Percentiles rank a stretch among this genome's conserved stretches.
phyloP scores from a whole-genome alignment of 306 rosid genomes.

The Hippophae gyantsensis region DNA sequence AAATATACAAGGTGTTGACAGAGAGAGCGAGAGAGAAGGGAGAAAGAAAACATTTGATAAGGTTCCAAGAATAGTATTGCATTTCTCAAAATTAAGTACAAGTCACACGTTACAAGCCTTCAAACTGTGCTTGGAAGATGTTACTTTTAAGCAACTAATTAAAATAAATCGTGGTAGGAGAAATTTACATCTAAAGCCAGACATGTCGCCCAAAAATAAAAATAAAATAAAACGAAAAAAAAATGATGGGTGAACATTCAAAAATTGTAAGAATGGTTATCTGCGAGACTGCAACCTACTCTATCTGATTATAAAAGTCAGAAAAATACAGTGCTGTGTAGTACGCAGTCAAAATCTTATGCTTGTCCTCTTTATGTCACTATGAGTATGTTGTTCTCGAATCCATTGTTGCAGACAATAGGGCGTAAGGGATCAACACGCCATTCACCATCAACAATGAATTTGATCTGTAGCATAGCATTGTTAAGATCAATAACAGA shows the following conservation, averaged over 20 bases:
- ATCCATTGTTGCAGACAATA: slow-evolving; percentile 39
- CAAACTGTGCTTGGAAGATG: slow-evolving; percentile 1
- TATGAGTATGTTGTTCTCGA: slow-evolving; percentile 56
- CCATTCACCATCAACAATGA: slow-evolving; percentile 95
- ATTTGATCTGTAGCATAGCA: slow-evolving; percentile 53
- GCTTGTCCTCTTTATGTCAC: slow-evolving; percentile 25
- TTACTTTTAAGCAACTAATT: slow-evolving; percentile 3
- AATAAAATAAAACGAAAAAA: neutral
- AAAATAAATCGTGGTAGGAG: neutral
- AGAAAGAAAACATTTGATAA: neutral
- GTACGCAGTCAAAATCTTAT: neutral
- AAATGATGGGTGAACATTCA: slow-evolving; percentile 19
- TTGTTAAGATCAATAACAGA: neutral
- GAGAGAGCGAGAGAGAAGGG: no score
- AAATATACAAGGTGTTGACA: no score
- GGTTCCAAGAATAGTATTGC: neutral
- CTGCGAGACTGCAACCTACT: slow-evolving; percentile 9
- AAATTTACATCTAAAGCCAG: neutral
- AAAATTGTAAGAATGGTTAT: slow-evolving; percentile 24
- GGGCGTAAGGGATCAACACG: slow-evolving; percentile 75
- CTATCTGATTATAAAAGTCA: slow-evolving; percentile 1
- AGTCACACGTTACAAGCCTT: neutral
- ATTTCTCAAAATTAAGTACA: neutral
- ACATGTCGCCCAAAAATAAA: no score
- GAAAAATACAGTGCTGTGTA: neutral